Conservation (phyloP, 2,329 filamentous ascomycete species). For the Talaromyces sp. region DNA sequence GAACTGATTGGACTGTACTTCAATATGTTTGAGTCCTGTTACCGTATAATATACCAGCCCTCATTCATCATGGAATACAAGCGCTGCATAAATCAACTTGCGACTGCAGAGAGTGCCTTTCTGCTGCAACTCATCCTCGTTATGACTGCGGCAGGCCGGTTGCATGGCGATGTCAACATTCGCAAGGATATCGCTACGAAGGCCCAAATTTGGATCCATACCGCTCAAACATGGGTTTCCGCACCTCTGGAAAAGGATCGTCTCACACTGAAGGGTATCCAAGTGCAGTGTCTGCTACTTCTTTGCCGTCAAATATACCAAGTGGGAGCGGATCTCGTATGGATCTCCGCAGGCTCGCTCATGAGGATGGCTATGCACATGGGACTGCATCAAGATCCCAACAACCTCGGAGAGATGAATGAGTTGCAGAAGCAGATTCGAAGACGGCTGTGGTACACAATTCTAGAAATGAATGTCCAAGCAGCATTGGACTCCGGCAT, state of each 20-base stretch:
- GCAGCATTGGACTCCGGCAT: slow-evolving; percentile 28
- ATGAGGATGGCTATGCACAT: slow-evolving; percentile 28
- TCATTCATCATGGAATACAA: slow-evolving; percentile 54
- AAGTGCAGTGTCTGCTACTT: slow-evolving; percentile 31
- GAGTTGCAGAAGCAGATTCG: slow-evolving; percentile 25
- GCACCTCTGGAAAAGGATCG: slow-evolving; percentile 26
- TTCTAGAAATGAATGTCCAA: slow-evolving; percentile 31
- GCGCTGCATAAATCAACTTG: slow-evolving; percentile 40
- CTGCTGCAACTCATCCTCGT: slow-evolving; percentile 55
- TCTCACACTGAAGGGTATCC: slow-evolving; percentile 22
- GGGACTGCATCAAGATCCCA: slow-evolving; percentile 31
- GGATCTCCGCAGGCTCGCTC: slow-evolving; percentile 30
- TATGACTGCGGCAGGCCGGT: slow-evolving; percentile 51
- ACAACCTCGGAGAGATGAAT: slow-evolving; percentile 16
- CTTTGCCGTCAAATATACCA: slow-evolving; percentile 29
- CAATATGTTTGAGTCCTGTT: slow-evolving; percentile 50
- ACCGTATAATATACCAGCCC: slow-evolving; percentile 54
- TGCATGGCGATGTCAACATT: slow-evolving; percentile 48
- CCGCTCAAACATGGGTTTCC: slow-evolving; percentile 24
- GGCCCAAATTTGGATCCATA: slow-evolving; percentile 36
- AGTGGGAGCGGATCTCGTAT: slow-evolving; percentile 32
- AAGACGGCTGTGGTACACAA: slow-evolving; percentile 31
- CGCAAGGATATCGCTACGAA: slow-evolving; percentile 35
- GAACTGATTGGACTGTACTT: slow-evolving; percentile 51
- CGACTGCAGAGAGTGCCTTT: slow-evolving; percentile 39